Evolutionary conservation across 2,329 filamentous ascomycete genomes (phyloP), one percentile per base, ranked within the genome.

Genomic region (Onygenales sp.): DNA sequence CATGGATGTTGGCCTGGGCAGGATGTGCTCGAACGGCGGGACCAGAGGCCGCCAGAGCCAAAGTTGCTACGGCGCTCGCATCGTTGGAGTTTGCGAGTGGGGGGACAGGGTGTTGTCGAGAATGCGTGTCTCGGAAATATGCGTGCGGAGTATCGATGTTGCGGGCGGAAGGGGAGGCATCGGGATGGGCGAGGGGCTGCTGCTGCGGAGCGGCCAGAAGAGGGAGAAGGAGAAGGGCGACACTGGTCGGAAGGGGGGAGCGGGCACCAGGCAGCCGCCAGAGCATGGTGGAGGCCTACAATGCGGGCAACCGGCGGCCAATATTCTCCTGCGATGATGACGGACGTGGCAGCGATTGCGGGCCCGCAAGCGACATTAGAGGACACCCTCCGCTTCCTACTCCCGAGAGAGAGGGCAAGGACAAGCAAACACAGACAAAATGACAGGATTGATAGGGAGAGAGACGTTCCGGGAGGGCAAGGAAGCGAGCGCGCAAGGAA

Each of bases 31-130:
- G 82, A 80, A 96, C 91, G 87, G 89, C 82, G 78, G 82, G 76
- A 66, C 76, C 70, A 60, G 75, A 71, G 64, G 72, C 75, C 77
- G 86, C 91, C 88, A 89, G 90, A 95, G 92, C 91, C 81, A 91
- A 86, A 87, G 90, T 93, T 82, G 87, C 86, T 80, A 93, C 81
- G 87, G 90, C 90, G 90, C 89, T 90, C 89, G 84, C 88, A 86
- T 93, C 78, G 67, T 75, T 70, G 62, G 70, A 66, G 32, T 53
- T 56, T 50, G 51, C 55, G 42, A 47, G 27, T 13, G 33, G 39
- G 8, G 53, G 41, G 27, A 46, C 42, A 35, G 50, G 39, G 14
- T 50, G 51, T 50, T n/a, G 11, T 33, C 44, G 45, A 54, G 60
- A 54, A 47, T 56, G 57, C 27, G 60, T 59, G 53, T 63, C 53